Base-by-base conservation (phyloP, 2,329 filamentous ascomycete genomes). In the Hypoxylon sp. region DNA sequence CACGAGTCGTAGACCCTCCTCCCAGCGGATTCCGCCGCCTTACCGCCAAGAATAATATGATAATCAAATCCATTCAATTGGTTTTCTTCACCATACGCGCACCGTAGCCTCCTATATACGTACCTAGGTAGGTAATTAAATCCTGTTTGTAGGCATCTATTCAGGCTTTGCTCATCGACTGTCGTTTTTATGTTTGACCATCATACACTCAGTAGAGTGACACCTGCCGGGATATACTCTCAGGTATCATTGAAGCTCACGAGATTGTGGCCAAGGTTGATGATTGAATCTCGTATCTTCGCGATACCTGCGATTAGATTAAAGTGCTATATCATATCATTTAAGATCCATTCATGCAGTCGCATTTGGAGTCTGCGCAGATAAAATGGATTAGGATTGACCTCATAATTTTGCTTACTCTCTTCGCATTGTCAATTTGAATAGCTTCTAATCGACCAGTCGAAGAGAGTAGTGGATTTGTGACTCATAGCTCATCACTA, bases 401-500 rank as follows among this genome's bases (percentile, higher is more conserved):
- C 20, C 44, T 22, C 42, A 25, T 30, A 1, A 14, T 53, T 50
- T 51, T 27, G 27, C 25, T 14, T 33, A 35, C 31, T 59, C 22
- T 50, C 40, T 31, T 59, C 31, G 25, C 40, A 54, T 53, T 44
- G 30, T 46, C 40, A 49, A 62, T 62, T 57, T 68, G 30, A 13
- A 56, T 44, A 3, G 33, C 54, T 54, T 64, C 30, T 30, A 10
- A 40, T 61, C 42, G 22, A 55, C 46, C 25, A 61, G 55, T 31
- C 25, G 46, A 62, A 31, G 27, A 57, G 30, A 65, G 30, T 20
- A 61, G 30, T 42, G 31, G 58, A 63, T 57, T 57, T 35, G 31
- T 68, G 54, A 61, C 49, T 78, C 77, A 83, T 44, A 85, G 68
- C 71, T 85, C 83, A 54, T 79, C 76, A 49, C 70, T 74, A n/a